Evolutionary conservation across 495 filamentous ascomycete species (phyloP).

Genomic region (Penicillium dipodomyicola): DNA sequence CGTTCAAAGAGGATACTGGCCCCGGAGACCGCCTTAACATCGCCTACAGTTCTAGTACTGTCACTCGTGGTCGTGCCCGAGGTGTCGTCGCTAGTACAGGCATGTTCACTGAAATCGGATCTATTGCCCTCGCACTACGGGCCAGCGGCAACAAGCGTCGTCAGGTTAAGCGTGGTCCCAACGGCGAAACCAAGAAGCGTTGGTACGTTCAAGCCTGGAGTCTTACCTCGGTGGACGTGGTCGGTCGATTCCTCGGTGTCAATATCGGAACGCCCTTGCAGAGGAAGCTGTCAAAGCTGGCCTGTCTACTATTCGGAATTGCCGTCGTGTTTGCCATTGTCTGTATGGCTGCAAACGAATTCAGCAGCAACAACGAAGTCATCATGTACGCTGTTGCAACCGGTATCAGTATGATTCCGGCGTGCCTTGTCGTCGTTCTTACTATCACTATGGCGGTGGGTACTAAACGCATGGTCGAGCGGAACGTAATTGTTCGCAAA

Average conservation of each 20-base stretch:
- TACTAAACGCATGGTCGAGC: conserved; percentile 61
- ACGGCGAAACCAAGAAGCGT: conserved; percentile 50
- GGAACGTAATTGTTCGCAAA: conserved; percentile 62
- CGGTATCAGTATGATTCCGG: conserved; percentile 57
- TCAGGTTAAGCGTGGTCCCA: conserved; percentile 45
- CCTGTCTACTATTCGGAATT: conserved; percentile 57
- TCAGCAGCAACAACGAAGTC: conserved; percentile 49
- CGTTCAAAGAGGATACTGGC: conserved; percentile 68
- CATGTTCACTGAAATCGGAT: conserved; percentile 62
- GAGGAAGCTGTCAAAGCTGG: conserved; percentile 60
- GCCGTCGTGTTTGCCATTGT: conserved; percentile 59
- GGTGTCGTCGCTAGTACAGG: conserved; percentile 67
- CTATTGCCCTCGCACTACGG: conserved; percentile 57
- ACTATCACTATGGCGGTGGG: conserved; percentile 65
- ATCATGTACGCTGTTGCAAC: conserved; percentile 63
- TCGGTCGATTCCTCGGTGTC: conserved; percentile 63
- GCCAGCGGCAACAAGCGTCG: conserved; percentile 33
- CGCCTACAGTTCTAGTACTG: conserved; percentile 58
- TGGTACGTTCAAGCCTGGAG: conserved; percentile 60
- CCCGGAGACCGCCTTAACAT: conserved; percentile 57
- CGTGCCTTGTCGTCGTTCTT: conserved; percentile 61
- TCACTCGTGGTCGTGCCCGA: conserved; percentile 76
- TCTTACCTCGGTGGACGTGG: conserved; percentile 54
- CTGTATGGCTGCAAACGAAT: conserved; percentile 54
- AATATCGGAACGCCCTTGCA: conserved; percentile 61